phyloP scores from a whole-genome alignment of 2,329 filamentous ascomycete genomes.

The Penicillium glabrum region DNA sequence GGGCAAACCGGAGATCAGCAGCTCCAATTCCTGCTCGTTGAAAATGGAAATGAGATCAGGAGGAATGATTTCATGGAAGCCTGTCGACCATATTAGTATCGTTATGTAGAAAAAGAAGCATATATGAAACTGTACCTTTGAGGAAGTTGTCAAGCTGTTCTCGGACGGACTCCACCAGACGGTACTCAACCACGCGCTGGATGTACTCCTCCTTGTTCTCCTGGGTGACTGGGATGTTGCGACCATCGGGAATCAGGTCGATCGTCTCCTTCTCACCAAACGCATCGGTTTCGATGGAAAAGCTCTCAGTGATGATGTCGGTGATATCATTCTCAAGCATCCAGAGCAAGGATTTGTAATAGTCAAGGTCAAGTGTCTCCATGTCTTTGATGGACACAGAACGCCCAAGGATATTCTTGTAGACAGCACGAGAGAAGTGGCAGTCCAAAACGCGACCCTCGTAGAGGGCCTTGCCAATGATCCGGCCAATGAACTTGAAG shows the following conservation, averaged over 20 bases:
- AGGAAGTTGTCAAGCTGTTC: constrained; percentile 94
- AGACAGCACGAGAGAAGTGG: constrained; percentile 97
- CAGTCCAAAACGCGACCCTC: constrained; percentile 95
- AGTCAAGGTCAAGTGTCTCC: constrained; percentile 97
- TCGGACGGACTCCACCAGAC: constrained; percentile 85
- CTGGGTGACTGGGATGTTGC: constrained; percentile 90
- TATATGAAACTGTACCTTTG: constrained; percentile 49
- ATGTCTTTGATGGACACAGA: constrained; percentile 97
- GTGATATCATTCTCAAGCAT: constrained; percentile 99
- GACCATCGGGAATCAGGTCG: constrained; percentile 82
- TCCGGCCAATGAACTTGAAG: constrained; percentile 98
- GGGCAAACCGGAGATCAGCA: constrained; percentile 92
- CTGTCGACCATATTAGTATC: background rate
- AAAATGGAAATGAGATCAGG: constrained; percentile 94
- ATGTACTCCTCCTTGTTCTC: constrained; percentile 99
- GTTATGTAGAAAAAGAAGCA: constrained; percentile 36
- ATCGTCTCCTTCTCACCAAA: constrained; percentile 88
- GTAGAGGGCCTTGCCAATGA: constrained; percentile 97
- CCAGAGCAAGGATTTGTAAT: constrained; percentile 98
- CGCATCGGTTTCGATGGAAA: constrained; percentile 88
- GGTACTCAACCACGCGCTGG: constrained; percentile 89
- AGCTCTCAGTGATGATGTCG: constrained; percentile 94
- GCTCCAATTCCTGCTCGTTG: constrained; percentile 95
- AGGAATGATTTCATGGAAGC: constrained; percentile 96
- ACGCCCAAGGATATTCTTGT: constrained; percentile 95